Conservation (phyloP, 805 yeast species). For the Candida parachauliodes region DNA sequence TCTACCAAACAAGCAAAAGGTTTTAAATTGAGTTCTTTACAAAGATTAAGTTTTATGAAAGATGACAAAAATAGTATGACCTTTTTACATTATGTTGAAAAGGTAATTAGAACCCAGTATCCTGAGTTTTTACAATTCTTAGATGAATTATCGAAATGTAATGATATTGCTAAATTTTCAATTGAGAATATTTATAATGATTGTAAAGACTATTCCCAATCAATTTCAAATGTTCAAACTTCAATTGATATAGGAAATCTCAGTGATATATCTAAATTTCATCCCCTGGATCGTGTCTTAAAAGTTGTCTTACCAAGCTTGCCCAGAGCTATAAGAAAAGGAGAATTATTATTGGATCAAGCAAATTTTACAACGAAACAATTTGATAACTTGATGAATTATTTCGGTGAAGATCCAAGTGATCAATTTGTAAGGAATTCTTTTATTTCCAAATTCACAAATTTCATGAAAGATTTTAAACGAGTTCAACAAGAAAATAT, state of each 20-base stretch:
- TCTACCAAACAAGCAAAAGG: conserved; percentile 64
- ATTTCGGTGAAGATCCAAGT: conserved; percentile 69
- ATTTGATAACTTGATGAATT: conserved; percentile 58
- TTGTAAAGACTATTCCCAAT: conserved; percentile 49
- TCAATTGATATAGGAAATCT: conserved; percentile 61
- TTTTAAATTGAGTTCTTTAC: conserved; percentile 65
- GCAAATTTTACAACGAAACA: conserved; percentile 47
- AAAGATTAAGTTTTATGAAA: conserved; percentile 67
- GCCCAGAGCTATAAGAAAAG: conserved; percentile 52
- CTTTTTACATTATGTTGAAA: conserved; percentile 72
- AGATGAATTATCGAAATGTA: conserved; percentile 52
- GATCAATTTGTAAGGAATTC: conserved; percentile 51
- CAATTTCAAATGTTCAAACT: conserved; percentile 48
- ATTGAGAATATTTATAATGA: conserved; percentile 62
- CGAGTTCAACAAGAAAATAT: conserved; percentile 64
- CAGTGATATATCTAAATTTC: conserved; percentile 58
- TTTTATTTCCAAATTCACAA: conserved; percentile 60
- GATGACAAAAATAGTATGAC: conserved; percentile 67
- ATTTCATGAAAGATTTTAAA: conserved; percentile 58
- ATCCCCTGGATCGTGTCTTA: conserved; percentile 62
- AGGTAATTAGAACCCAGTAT: conserved; percentile 58
- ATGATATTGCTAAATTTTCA: conserved; percentile 55
- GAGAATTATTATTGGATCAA: conserved; percentile 49
- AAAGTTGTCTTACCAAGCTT: conserved; percentile 50
- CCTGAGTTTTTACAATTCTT: conserved; percentile 62